Evolutionary conservation across 345 rosid genomes (phyloP).

Genomic region (rapeseed (Brassica napus)): DNA sequence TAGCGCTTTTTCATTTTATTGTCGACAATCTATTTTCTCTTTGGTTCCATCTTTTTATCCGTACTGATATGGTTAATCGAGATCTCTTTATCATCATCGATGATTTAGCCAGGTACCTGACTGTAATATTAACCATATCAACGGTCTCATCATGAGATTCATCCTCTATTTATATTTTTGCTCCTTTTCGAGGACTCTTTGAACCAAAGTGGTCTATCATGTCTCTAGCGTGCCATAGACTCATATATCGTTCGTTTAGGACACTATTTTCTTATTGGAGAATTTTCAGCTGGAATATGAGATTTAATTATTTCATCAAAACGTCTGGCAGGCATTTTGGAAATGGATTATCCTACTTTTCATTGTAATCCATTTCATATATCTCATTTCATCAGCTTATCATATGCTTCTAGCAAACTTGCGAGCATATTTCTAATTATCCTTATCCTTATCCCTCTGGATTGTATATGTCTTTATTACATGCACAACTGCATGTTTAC

Average conservation of each 20-base stretch:
- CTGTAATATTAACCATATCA: neutral
- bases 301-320: no score
- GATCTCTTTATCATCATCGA: no score
- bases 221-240: neutral
- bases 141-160: neutral
- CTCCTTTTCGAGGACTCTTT: neutral
- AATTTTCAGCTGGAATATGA: no score
- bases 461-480: neutral
- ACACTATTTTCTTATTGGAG: no score
- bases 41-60: no score
- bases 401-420: neutral
- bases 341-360: neutral
- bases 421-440: neutral
- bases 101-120: no score
- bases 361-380: neutral
- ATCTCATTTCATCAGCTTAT: neutral
- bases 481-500: no score
- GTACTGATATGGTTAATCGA: no score
- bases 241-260: no score
- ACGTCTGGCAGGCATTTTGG: neutral
- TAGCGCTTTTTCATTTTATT: no score
- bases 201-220: neutral
- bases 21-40: no score
- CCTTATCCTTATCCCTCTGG: neutral
- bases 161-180: no score